These are phyloP conservation scores for Saccharomycopsis synnaedendra DNA, from an alignment of 805 yeast genomes.

Conservation along the genomic window DNA sequence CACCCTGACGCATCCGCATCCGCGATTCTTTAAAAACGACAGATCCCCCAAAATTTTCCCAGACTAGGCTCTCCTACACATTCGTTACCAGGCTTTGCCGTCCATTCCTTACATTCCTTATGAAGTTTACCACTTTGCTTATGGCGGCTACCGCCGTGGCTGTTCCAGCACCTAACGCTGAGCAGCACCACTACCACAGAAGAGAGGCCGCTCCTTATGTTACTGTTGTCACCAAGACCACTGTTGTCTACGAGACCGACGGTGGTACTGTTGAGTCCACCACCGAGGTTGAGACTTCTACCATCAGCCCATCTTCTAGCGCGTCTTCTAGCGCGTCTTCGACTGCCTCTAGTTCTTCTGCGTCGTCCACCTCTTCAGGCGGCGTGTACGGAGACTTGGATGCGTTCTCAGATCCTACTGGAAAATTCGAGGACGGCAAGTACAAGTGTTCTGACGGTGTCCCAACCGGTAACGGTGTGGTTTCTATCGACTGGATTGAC, in stretches of 20 bases:
- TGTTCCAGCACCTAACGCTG: slow-evolving; percentile 20
- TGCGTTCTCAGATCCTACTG: slow-evolving; percentile 44
- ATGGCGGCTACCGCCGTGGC: slow-evolving; percentile 22
- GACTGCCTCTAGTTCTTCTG: slow-evolving; percentile 21
- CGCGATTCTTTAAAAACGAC: too few relatives aligned
- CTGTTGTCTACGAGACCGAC: slow-evolving; percentile 26
- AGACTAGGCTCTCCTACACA: too few relatives aligned
- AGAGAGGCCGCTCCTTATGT: slow-evolving; percentile 28
- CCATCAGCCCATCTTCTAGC: slow-evolving; percentile 13
- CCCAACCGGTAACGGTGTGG: slow-evolving; percentile 79
- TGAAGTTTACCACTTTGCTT: too few relatives aligned
- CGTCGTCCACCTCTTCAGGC: slow-evolving; percentile 19
- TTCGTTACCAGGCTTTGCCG: too few relatives aligned
- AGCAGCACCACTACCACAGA: slow-evolving; percentile 17
- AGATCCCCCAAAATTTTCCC: too few relatives aligned
- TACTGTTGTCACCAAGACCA: slow-evolving; percentile 47
- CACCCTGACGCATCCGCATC: too few relatives aligned
- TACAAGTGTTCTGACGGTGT: slow-evolving; percentile 44
- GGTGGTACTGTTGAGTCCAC: slow-evolving; percentile 23
- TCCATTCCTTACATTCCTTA: too few relatives aligned
- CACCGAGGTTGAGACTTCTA: slow-evolving; percentile 3
- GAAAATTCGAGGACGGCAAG: slow-evolving; percentile 58
- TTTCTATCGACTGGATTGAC: slow-evolving; percentile 58
- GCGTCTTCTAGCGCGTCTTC: slow-evolving; percentile 21
- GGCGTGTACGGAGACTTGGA: slow-evolving; percentile 44